Base-by-base conservation (phyloP, 306 rosid genomes). In the Citrullus colocynthis region DNA sequence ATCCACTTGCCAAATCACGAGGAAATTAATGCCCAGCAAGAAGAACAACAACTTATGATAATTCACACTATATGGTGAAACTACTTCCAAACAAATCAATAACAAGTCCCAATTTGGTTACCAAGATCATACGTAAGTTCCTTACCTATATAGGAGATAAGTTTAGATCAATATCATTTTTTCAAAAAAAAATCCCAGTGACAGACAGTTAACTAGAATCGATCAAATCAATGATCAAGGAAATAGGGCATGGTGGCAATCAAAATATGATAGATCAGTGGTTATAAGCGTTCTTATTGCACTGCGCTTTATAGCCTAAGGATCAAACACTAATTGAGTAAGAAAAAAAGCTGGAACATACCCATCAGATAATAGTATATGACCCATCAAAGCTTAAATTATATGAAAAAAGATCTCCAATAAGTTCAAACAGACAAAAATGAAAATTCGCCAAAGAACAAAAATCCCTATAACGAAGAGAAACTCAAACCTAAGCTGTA, bases 401-500 rank as follows among this genome's bases (percentile, higher is more conserved):
- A 74, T 74, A 74, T 34, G 1, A 42, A 20, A 41, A 44, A 48
- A 54, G 57, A 24, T 13, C 14, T 41, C 9, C 57, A 76, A 39
- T 45, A 59, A 60, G 71, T 76, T 42, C 41, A 58, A 28, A 42
- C 56, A 76, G 20, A 45, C 34, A 41, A 59, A 45, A 42, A 39
- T 24, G 21, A 45, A 76, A 76, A 39, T 55, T 18, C 65, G 36
- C 37, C 37, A 59, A 59, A 41, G 17, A 63, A 32, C 61, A 78
- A 78, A 78, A 78, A 48, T 52, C 45, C 55, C 32, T 48, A 78
- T 64, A 49, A 36, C 75, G 15, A 71, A 72, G 45, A 16, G 21
- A 3, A 9, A n/a, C n/a, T 30, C 67, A 61, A 84, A 83, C 82
- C 93, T 90, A 92, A 74, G 97, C 97, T 9, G 93, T 90, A 81